Conservation (phyloP, 441 rosid species). For the Pelargonium cotyledonis region DNA sequence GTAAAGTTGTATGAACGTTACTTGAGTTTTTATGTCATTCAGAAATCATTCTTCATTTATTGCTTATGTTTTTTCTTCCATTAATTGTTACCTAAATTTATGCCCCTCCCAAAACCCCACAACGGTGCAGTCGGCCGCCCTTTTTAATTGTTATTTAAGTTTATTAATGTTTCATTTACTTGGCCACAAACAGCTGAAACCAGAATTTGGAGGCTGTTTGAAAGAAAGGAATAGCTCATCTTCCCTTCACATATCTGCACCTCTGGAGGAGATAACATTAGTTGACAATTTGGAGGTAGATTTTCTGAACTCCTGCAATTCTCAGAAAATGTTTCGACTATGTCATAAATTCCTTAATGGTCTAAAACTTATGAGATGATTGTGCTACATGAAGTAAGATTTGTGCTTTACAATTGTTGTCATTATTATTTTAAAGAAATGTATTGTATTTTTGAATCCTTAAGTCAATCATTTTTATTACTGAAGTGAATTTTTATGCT, state of each 20-base stretch:
- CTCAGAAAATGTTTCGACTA: not conserved
- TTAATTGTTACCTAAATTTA: not conserved
- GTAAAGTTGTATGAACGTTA: not conserved
- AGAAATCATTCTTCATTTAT: not conserved
- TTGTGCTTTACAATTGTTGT: not conserved
- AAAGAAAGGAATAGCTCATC: conserved; percentile 30
- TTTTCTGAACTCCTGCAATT: not conserved
- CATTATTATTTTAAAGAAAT: not conserved
- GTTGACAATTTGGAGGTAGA: conserved; percentile 38
- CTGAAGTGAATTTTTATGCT: not conserved
- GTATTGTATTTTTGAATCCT: not conserved
- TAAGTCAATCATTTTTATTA: not conserved
- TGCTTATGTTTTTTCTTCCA: not conserved
- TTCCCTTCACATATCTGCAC: conserved; percentile 25
- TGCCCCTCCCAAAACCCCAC: too few relatives aligned
- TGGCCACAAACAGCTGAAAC: conserved; percentile 40
- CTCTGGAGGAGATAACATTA: conserved; percentile 37
- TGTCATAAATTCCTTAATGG: not conserved
- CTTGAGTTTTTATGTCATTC: not conserved
- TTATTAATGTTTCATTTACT: not conserved
- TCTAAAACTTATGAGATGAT: not conserved
- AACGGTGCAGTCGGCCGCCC: too few relatives aligned
- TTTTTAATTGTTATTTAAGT: too few relatives aligned
- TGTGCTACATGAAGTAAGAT: not conserved
- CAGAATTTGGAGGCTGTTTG: conserved; percentile 30